Evolutionary conservation across 768 basidiomycete species (phyloP), one percentile per base, ranked within the genome.

Genomic region (Dentipellis sp.): DNA sequence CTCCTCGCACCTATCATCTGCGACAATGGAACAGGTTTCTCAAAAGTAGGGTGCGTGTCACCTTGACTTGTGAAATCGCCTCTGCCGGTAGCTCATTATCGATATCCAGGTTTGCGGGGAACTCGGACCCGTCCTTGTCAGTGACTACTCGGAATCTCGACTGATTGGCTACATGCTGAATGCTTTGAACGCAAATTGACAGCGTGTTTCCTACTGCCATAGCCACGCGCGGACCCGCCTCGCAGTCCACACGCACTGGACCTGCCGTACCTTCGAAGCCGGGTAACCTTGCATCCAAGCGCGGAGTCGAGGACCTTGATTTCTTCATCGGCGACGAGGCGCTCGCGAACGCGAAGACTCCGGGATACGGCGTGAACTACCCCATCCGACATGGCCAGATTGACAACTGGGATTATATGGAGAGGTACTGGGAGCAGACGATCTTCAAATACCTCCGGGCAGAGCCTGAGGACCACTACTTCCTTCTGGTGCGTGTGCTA

Each of bases 271-370:
- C 92, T 23, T 72, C 82, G 40, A 93, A 93, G 69, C 91, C 93
- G 8, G 87, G 92, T 3, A 84, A 94, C 72, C 83, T 97, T 49
- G 95, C 95, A 2, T 91, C 91, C 56, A 98, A 97, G 73, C 85
- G 97, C 55, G 97, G 97, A 10, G 88, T 98, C 38, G 97, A 99
- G 71, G 97, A 99, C 71, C 88, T 98, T 60, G 95, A 99, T 75
- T 99, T 98, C 79, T 97, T 89, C 78, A 99, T 99, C 73, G 97
- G 97, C 58, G 94, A 98, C 67, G 97, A 98, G 71, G 97, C 97
- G 0, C 77, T 98, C 16, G 91, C 91, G 16, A 97, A 97, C 68
- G 84, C 88, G 39, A 97, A 94, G 76, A 97, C 95, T 0, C 88
- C 88, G 0, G 88, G 88, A 2, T 99, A 98, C 72, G 85, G 88